These are phyloP conservation scores for Ogataea saltuana DNA, from an alignment of 805 yeast genomes.

Conservation along the genomic window DNA sequence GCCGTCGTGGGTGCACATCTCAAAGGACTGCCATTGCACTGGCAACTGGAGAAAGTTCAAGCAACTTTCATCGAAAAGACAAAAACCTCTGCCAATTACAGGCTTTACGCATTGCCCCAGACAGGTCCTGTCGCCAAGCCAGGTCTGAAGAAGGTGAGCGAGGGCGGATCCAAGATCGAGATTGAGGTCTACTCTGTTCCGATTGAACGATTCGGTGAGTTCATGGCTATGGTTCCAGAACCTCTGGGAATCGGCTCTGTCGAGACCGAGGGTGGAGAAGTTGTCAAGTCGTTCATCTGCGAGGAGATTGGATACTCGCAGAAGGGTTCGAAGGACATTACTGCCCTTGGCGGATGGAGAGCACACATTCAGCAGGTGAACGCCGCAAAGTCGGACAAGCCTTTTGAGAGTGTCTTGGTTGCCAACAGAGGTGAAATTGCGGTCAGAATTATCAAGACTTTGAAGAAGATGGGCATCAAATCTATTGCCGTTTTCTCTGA, in stretches of 20 bases:
- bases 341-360: conserved; percentile 89
- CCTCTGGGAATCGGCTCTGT: conserved; percentile 96
- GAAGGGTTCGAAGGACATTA: conserved; percentile 75
- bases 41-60: conserved; percentile 87
- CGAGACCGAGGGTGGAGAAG: conserved; percentile 74
- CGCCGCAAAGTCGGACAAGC: conserved; percentile 44
- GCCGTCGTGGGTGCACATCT: conserved; percentile 98
- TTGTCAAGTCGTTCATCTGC: conserved; percentile 93
- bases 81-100: conserved; percentile 69
- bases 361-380: conserved; percentile 45
- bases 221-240: conserved; percentile 85
- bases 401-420: conserved; percentile 82
- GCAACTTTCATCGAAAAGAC: conserved; percentile 71
- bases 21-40: conserved; percentile 82
- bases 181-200: conserved; percentile 88
- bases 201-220: conserved; percentile 71
- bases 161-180: conserved; percentile 60
- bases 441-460: conserved; percentile 86
- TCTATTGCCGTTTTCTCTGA: conserved; percentile 90
- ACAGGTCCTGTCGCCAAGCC: conserved; percentile 86
- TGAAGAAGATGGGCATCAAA: conserved; percentile 74
- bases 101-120: conserved; percentile 79
- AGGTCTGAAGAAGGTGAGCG: conserved; percentile 71
- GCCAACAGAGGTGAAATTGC: conserved; percentile 99
- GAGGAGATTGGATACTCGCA: conserved; percentile 83